Base-by-base conservation (phyloP, 1,139 yeast species). In the Yamadazyma sp. region DNA sequence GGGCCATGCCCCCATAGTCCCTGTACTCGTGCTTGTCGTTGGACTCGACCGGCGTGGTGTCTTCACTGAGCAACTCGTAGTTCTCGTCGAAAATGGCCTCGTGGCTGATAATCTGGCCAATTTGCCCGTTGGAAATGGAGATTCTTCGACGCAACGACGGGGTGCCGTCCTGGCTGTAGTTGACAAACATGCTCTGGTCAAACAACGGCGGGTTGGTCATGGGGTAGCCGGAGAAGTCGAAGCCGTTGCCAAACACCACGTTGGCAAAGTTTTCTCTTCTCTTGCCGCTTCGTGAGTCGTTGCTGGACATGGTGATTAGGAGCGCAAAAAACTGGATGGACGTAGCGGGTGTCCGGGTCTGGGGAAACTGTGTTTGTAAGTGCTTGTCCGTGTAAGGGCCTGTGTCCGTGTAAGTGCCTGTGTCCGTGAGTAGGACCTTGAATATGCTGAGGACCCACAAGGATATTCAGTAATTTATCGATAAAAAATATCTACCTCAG, bases 41-140 rank as follows among this genome's bases (percentile, higher is more conserved):
- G 8, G 33, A 12, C 11, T 44, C 47, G 2, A 42, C 37, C 7
- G 46, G 45, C 29, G 44, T 42, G 14, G 42, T 36, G n/a, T 39
- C 45, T 15, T 33, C 41, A 33, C 39, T 40, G 2, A 40, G n/a
- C 15, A 48, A 3, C 37, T 43, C 46, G 23, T 37, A 44, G 27
- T 33, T 63, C 33, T 57, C 56, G 33, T 63, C 63, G 31, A 64
- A 62, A 29, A 61, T 58, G 2, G 73, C 74, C 41, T 71, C 76
- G 45, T 71, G 76, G 50, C 59, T 70, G 26, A 78, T 65, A 28
- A 79, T 75, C 54, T 84, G 90, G 32, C 87, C 85, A 48, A 84
- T 83, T 54, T 83, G 92, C 49, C 92, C 92, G 59, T 83, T 83
- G 11, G 89, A 82, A 35, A 84, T 83, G 31, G 90, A 83, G 5